Conservation (phyloP, 768 basidiomycete species). For the Pleurotus ostreatus region DNA sequence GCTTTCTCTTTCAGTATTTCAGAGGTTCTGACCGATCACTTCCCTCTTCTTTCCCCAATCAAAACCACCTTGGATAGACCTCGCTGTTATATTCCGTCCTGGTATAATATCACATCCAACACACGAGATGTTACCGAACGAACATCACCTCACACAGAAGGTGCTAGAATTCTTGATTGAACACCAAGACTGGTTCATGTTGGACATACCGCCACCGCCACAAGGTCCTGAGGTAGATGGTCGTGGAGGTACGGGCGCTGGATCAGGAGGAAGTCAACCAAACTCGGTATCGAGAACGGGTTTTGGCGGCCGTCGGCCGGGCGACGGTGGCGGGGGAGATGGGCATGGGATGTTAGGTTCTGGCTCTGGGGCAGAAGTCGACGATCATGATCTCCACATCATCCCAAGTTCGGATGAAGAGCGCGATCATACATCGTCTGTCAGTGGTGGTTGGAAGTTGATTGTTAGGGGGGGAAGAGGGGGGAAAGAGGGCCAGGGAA, state of each 20-base stretch:
- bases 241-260: not conserved
- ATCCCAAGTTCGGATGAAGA: slow-evolving; percentile 48
- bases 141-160: slow-evolving; percentile 83
- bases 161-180: slow-evolving; percentile 95
- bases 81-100: slow-evolving; percentile 96
- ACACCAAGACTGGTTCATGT: slow-evolving; percentile 94
- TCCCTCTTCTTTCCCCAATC: not conserved
- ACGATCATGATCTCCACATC: slow-evolving; percentile 42
- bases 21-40: not conserved
- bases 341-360: slow-evolving; percentile 11
- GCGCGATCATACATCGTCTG: slow-evolving; percentile 21
- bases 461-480: slow-evolving; percentile 29
- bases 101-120: slow-evolving; percentile 87
- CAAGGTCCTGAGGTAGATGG: not conserved
- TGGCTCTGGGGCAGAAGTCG: slow-evolving; percentile 20
- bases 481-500: slow-evolving; percentile 30
- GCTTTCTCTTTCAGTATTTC: not conserved
- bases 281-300: not conserved
- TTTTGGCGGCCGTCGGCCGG: not conserved
- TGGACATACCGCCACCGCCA: slow-evolving; percentile 78
- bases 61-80: slow-evolving; percentile 46
- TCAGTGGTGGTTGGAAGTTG: slow-evolving; percentile 50
- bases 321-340: not conserved
- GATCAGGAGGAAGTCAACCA: not conserved
- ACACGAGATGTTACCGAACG: slow-evolving; percentile 81